These are phyloP conservation scores for Aspergillus ochraceus DNA, from an alignment of 2,329 filamentous ascomycete species.

Conservation along the genomic window DNA sequence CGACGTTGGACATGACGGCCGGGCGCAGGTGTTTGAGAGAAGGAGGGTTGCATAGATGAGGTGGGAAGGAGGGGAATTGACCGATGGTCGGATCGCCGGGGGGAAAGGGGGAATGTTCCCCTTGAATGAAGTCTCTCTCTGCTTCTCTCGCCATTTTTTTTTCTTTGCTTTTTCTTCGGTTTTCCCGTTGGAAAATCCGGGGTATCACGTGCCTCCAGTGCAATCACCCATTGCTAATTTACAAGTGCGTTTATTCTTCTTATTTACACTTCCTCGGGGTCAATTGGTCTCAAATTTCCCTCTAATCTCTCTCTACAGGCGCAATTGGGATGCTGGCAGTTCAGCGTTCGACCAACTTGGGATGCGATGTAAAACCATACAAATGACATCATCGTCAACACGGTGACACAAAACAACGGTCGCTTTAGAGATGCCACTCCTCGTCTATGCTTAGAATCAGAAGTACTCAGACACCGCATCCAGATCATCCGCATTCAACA, in stretches of 20 bases:
- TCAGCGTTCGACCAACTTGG: background rate
- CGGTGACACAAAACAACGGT: background rate
- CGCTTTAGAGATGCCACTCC: background rate
- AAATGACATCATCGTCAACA: background rate
- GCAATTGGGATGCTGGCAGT: background rate
- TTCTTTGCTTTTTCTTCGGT: background rate
- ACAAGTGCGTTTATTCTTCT: background rate
- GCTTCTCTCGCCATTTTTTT: background rate
- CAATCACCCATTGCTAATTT: too few species aligned
- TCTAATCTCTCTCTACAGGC: background rate
- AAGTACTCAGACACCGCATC: slow-evolving; percentile 48
- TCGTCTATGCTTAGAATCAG: slow-evolving; percentile 9
- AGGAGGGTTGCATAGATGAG: background rate
- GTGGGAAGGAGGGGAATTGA: background rate
- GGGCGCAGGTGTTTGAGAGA: background rate
- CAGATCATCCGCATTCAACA: slow-evolving; percentile 66
- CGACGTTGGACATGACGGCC: slow-evolving; percentile 29
- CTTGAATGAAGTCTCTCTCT: slow-evolving; percentile 3
- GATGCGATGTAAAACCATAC: background rate
- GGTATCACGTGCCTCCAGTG: slow-evolving; percentile 15
- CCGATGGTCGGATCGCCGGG: background rate
- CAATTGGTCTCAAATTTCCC: background rate
- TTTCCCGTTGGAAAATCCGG: background rate
- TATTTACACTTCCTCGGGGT: background rate
- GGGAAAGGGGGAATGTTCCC: background rate